Base-by-base conservation (phyloP, 768 basidiomycete species). In the Hygrocybe coccinea region DNA sequence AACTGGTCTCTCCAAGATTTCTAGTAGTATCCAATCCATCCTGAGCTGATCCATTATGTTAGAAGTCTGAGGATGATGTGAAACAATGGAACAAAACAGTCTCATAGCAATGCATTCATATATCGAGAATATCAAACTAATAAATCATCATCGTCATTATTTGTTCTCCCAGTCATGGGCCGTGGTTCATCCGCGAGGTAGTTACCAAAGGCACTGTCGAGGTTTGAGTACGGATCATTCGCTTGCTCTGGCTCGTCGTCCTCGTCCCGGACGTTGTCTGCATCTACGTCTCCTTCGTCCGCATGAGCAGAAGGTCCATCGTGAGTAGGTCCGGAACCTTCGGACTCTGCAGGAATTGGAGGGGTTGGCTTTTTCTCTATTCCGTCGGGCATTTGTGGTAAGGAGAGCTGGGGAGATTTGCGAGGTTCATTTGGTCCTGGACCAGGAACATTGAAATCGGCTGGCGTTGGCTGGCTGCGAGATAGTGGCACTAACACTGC, bases 191-290 rank as follows among this genome's bases (percentile, higher is more conserved):
- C 90, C 22, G 82, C 84, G 39, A 81, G 54, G 63, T 89, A 89
- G 60, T 79, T 82, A 15, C 84, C 84, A 63, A 93, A 91, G 49
- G 87, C 89, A 37, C 82, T 79, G 60, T 79, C 88, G 52, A 97
- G 70, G 58, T 86, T 86, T 5, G 89, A 91, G 67, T 97, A 97
- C 21, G 91, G 91, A 71, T 95, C 91, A 9, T 64, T 56, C 56
- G 50, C 64, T 62, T 65, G 61, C 50, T 62, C 63, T 53, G 69
- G 68, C 34, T 69, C 76, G 37, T 79, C 77, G 43, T 79, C 77
- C 35, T 71, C 77, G 35, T 70, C 67, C 5, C 65, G 65, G 19
- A 71, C 65, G 44, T 68, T 64, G 25, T 71, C 64, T 9, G 60
- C 59, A 57, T 34, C 63, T 17, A 56, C 56, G 9, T 66, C 63